phyloP scores from a whole-genome alignment of 2,329 filamentous ascomycete species.

The Alternaria brassicae region DNA sequence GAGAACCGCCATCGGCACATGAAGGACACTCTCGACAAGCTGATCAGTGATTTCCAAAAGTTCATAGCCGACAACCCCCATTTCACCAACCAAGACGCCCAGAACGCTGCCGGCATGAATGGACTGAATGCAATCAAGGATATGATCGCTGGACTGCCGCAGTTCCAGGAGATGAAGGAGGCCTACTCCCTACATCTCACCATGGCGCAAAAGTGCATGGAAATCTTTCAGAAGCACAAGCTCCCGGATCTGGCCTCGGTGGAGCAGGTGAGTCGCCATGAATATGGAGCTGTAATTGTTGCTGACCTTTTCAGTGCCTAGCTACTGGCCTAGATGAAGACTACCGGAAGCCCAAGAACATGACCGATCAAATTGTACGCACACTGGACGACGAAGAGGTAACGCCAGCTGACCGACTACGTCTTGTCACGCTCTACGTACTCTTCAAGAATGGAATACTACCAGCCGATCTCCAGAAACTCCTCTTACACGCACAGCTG shows the following conservation, averaged over 20 bases:
- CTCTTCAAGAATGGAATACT: conserved; percentile 87
- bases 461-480: conserved; percentile 79
- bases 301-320: conserved; percentile 62
- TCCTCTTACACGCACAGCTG: conserved; percentile 82
- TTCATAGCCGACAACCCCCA: conserved; percentile 92
- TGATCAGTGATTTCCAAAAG: conserved; percentile 90
- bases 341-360: conserved; percentile 85
- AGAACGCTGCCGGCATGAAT: conserved; percentile 77
- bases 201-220: conserved; percentile 98
- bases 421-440: conserved; percentile 84
- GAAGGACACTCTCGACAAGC: conserved; percentile 95
- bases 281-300: background rate
- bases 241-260: conserved; percentile 84
- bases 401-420: conserved; percentile 74
- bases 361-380: conserved; percentile 83
- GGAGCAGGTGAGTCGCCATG: conserved; percentile 69
- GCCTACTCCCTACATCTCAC: conserved; percentile 92
- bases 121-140: conserved; percentile 93
- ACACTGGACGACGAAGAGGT: conserved; percentile 87
- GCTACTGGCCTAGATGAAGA: conserved; percentile 94
- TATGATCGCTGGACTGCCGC: conserved; percentile 92
- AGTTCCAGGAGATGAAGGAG: conserved; percentile 95
- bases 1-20: conserved; percentile 95
- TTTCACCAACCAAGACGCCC: conserved; percentile 77
- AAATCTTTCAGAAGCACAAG: conserved; percentile 83